Evolutionary conservation across 805 yeast species (phyloP).

Genomic region (Candida jianshihensis): DNA sequence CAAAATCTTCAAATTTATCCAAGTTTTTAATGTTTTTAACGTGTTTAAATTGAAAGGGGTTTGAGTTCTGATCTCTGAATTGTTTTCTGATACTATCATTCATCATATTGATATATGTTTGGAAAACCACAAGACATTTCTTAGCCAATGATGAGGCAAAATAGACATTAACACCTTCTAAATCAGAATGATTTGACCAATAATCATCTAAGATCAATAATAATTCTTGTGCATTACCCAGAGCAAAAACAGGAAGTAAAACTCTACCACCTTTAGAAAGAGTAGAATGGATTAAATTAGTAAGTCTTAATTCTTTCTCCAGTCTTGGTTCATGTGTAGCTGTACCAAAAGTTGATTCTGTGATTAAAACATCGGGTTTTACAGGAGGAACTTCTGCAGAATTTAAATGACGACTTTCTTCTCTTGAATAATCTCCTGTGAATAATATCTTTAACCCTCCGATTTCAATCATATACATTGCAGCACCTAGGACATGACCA

Average conservation of each 20-base stretch:
- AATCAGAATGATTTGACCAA: conserved; percentile 80
- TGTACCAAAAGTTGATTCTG: conserved; percentile 96
- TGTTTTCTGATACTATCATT: conserved; percentile 78
- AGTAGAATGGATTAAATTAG: conserved; percentile 78
- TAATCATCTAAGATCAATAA: conserved; percentile 88
- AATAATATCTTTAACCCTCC: conserved; percentile 85
- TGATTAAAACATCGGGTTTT: conserved; percentile 82
- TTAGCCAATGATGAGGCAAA: conserved; percentile 92
- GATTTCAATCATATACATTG: conserved; percentile 92
- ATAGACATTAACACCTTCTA: conserved; percentile 75
- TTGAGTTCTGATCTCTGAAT: conserved; percentile 70
- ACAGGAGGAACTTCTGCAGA: conserved; percentile 90
- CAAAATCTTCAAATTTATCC: conserved; percentile 84
- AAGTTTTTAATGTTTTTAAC: conserved; percentile 72
- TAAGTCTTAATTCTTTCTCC: conserved; percentile 77
- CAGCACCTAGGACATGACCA: conserved; percentile 99
- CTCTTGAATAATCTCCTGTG: conserved; percentile 97
- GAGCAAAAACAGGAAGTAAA: conserved; percentile 87
- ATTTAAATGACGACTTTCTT: conserved; percentile 89
- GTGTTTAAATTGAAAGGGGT: conserved; percentile 87
- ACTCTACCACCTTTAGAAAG: conserved; percentile 86
- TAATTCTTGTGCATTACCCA: conserved; percentile 95
- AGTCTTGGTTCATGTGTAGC: conserved; percentile 90
- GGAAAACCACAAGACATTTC: conserved; percentile 96
- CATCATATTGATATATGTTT: conserved; percentile 96